A percentile compares a stretch with the other conserved stretches of the same genome.
Evolutionary conservation across 805 yeast species (phyloP).

Genomic region (Myxozyma vanderwaltii): DNA sequence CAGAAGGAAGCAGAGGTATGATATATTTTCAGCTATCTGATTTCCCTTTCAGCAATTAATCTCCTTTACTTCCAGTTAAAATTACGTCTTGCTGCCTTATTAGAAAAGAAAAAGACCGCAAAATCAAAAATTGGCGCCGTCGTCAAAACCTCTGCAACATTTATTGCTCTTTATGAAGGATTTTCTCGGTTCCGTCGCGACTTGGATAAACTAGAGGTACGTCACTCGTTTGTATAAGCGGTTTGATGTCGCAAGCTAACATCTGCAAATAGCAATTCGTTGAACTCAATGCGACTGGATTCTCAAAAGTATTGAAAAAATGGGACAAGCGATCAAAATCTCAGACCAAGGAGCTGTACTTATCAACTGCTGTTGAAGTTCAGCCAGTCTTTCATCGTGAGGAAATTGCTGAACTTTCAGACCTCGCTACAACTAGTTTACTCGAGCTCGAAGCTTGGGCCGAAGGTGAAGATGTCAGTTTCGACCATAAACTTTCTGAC

Average conservation of each 20-base stretch:
- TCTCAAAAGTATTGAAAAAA: slow-evolving; percentile 90
- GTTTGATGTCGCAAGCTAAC: not conserved
- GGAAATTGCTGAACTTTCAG: slow-evolving; percentile 81
- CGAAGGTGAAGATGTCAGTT: slow-evolving; percentile 50
- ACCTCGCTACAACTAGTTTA: slow-evolving; percentile 53
- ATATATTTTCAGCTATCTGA: no score
- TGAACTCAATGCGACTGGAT: slow-evolving; percentile 93
- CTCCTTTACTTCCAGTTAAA: slow-evolving; percentile 48
- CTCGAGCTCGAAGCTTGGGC: slow-evolving; percentile 74
- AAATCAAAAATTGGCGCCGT: slow-evolving; percentile 50
- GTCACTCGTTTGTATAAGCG: not conserved
- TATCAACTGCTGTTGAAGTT: slow-evolving; percentile 89
- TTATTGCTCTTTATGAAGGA: slow-evolving; percentile 81
- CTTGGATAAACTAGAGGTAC: slow-evolving; percentile 65
- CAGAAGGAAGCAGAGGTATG: slow-evolving; percentile 78
- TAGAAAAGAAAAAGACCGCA: slow-evolving; percentile 64
- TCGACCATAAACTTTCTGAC: slow-evolving; percentile 35
- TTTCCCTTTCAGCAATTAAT: not conserved
- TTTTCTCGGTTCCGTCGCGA: slow-evolving; percentile 88
- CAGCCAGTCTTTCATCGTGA: slow-evolving; percentile 95
- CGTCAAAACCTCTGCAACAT: slow-evolving; percentile 71
- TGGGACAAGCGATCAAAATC: slow-evolving; percentile 98
- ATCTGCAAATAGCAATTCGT: slow-evolving; percentile 66
- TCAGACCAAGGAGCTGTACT: slow-evolving; percentile 87
- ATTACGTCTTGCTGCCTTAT: slow-evolving; percentile 72